These are phyloP conservation scores for Priceomyces medius DNA, from an alignment of 805 yeast genomes.

Conservation along the genomic window DNA sequence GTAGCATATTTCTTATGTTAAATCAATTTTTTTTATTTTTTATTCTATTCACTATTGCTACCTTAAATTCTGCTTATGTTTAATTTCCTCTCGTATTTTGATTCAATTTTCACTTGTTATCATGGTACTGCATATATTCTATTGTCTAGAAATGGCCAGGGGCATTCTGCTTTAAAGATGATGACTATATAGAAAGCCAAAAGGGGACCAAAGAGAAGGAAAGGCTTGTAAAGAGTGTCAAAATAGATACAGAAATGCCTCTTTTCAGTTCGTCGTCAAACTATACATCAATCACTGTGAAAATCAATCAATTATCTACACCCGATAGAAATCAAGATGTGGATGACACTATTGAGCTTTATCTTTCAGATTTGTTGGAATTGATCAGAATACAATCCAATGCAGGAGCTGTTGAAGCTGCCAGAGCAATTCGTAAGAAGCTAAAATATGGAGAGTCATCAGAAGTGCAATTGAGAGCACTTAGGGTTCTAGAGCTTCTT, in stretches of 20 bases:
- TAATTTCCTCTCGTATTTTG: too few relatives aligned
- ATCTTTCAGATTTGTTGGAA: slow-evolving; percentile 58
- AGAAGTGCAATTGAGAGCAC: slow-evolving; percentile 64
- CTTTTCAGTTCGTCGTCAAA: slow-evolving; percentile 54
- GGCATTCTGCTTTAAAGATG: too few relatives aligned
- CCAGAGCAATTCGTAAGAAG: slow-evolving; percentile 84
- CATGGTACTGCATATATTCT: too few relatives aligned
- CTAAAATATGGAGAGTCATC: slow-evolving; percentile 74
- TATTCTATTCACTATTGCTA: too few relatives aligned
- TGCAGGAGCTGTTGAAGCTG: slow-evolving; percentile 65
- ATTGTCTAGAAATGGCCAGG: too few relatives aligned
- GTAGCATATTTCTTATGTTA: too few relatives aligned
- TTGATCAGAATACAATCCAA: slow-evolving; percentile 40
- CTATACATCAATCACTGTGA: slow-evolving; percentile 69
- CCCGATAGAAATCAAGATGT: slow-evolving; percentile 40
- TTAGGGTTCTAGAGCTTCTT: slow-evolving; percentile 42
- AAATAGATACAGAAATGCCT: slow-evolving; percentile 21
- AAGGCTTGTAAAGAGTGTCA: too few relatives aligned
- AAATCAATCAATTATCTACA: slow-evolving; percentile 51
- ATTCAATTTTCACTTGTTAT: too few relatives aligned
- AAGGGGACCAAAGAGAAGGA: too few relatives aligned
- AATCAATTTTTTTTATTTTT: too few relatives aligned
- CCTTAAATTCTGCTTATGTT: too few relatives aligned
- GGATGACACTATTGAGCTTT: slow-evolving; percentile 39
- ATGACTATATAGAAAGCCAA: too few relatives aligned